Conservation (phyloP, 139 green algal genomes). For the Closterium sp. region DNA sequence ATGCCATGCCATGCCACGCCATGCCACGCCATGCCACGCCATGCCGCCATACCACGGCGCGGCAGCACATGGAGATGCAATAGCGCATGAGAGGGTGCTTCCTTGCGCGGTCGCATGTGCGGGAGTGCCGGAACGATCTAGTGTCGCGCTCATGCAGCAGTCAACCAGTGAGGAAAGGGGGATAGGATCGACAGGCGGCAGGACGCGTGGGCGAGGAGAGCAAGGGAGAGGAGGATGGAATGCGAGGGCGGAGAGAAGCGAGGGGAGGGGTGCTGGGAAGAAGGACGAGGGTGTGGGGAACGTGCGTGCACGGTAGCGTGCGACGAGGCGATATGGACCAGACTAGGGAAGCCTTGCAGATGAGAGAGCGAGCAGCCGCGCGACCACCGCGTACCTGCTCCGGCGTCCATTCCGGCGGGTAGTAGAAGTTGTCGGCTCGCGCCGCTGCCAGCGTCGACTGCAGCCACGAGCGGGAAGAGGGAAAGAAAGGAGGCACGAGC, state of each 20-base stretch:
- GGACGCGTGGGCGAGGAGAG: not conserved
- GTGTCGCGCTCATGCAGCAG: too few species aligned
- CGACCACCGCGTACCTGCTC: conserved; percentile 60
- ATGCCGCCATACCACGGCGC: not conserved
- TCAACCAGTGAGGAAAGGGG: too few species aligned
- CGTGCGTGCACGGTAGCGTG: not conserved
- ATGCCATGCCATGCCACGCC: not conserved
- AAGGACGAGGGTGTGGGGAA: not conserved
- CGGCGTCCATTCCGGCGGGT: conserved; percentile 80
- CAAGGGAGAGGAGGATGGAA: too few species aligned
- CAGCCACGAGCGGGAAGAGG: not conserved
- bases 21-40: not conserved
- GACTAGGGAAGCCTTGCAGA: too few species aligned
- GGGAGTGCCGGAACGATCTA: too few species aligned
- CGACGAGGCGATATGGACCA: too few species aligned
- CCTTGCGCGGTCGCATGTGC: too few species aligned
- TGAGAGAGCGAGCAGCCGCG: too few species aligned
- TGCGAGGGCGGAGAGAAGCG: not conserved
- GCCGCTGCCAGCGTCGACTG: conserved; percentile 72
- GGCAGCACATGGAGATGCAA: not conserved
- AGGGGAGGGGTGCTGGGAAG: not conserved
- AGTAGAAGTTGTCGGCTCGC: conserved; percentile 92
- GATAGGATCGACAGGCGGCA: not conserved
- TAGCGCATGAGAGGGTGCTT: too few species aligned
- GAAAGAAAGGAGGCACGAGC: not conserved